Percentiles rank a stretch among this genome's conserved stretches.
Conservation (phyloP, 306 rosid species). For the Quercus suber region DNA sequence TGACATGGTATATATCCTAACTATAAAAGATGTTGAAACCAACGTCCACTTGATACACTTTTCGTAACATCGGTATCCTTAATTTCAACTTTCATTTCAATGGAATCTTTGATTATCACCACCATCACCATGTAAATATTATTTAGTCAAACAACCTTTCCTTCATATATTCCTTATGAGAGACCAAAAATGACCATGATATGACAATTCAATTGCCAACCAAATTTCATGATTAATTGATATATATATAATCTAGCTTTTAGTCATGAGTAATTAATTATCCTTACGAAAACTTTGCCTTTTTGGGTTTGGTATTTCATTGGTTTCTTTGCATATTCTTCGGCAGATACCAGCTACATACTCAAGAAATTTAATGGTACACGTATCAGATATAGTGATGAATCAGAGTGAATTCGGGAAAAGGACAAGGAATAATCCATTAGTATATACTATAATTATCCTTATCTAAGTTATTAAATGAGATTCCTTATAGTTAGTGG, state of each 20-base stretch:
- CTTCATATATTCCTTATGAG: background rate
- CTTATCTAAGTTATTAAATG: background rate
- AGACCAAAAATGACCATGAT: background rate
- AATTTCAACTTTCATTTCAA: constrained; percentile 29
- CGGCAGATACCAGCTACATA: background rate
- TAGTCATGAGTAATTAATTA: too few relatives aligned
- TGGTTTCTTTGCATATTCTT: background rate
- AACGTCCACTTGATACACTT: background rate
- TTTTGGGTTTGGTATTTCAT: background rate
- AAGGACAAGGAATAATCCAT: background rate
- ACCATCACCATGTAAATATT: constrained; percentile 22
- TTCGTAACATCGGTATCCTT: background rate
- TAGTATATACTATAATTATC: background rate
- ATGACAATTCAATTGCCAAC: background rate
- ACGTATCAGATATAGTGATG: background rate
- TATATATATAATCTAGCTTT: background rate
- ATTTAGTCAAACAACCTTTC: constrained; percentile 5
- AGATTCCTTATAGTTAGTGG: constrained; percentile 17
- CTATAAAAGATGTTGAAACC: background rate
- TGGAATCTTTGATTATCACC: constrained; percentile 59
- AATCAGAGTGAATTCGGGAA: background rate
- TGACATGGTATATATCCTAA: background rate
- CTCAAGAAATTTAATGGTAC: background rate
- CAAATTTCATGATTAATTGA: background rate
- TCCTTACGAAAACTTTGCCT: too few relatives aligned